Conservation (phyloP, 805 yeast species). For the Barnettozyma sp. region DNA sequence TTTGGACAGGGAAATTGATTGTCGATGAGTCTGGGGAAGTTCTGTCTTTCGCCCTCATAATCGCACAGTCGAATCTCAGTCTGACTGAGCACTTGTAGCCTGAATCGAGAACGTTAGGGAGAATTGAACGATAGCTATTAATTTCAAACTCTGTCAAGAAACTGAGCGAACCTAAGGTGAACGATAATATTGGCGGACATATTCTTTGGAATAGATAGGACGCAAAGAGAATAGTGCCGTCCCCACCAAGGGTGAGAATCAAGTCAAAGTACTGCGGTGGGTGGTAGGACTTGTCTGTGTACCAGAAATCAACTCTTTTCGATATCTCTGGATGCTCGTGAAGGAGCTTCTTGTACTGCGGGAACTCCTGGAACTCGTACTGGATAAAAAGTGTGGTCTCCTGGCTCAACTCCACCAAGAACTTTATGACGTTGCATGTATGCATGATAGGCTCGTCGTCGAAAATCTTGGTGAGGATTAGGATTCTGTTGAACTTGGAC, state of each 20-base stretch:
- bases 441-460: constrained; percentile 27
- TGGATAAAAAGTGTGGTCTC: constrained; percentile 20
- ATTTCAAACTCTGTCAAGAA: constrained; percentile 52
- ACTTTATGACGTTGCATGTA: constrained; percentile 20
- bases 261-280: constrained; percentile 41
- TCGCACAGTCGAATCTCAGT: constrained; percentile 45
- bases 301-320: constrained; percentile 21
- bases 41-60: constrained; percentile 28
- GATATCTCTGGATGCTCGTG: constrained; percentile 6
- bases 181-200: constrained; percentile 62
- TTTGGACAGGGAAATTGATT: constrained; percentile 9
- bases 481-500: constrained; percentile 21
- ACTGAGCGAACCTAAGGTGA: constrained; percentile 61
- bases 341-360: constrained; percentile 7
- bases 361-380: constrained; percentile 13
- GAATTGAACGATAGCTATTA: constrained; percentile 28
- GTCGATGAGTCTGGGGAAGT: constrained; percentile 11
- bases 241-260: constrained; percentile 63
- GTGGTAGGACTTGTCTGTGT: constrained; percentile 20
- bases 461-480: constrained; percentile 27
- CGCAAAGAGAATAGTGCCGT: constrained; percentile 62
- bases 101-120: constrained; percentile 31
- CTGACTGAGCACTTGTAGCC: constrained; percentile 43
- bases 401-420: constrained; percentile 16
- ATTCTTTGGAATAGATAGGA: constrained; percentile 50